A percentile compares a stretch with the other conserved stretches of the same genome.
These are phyloP conservation scores for Pouteria glomerata DNA, from an alignment of 148 eudicot species.

Conservation along the genomic window DNA sequence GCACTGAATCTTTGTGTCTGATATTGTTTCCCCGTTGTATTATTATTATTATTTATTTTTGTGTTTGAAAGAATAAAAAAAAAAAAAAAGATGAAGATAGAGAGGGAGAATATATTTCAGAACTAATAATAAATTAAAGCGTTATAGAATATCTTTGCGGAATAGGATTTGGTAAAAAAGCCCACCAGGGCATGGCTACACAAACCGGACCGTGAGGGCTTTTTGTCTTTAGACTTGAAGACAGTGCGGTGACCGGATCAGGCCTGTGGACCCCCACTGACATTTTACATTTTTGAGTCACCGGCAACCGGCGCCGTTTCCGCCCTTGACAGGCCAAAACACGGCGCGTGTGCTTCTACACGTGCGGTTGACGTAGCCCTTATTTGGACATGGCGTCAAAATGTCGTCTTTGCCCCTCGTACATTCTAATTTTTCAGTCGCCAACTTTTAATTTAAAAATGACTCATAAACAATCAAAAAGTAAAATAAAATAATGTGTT, in stretches of 20 bases:
- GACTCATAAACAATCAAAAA: too few species aligned
- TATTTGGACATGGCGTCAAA: too few species aligned
- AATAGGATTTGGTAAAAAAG: constrained; percentile 9
- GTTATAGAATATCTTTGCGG: background rate
- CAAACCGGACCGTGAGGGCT: constrained; percentile 6
- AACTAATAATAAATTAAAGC: background rate
- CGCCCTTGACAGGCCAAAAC: constrained; percentile 9
- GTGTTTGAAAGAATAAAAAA: too few species aligned
- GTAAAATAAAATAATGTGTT: too few species aligned
- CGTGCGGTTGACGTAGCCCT: constrained; percentile 20
- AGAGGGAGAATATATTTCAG: background rate
- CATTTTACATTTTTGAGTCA: background rate
- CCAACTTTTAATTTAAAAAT: too few species aligned
- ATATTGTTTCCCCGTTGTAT: too few species aligned
- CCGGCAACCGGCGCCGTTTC: constrained; percentile 18
- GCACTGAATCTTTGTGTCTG: too few species aligned
- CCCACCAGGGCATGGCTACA: constrained; percentile 1
- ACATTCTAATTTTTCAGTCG: too few species aligned
- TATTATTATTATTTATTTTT: too few species aligned
- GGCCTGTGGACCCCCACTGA: constrained; percentile 13
- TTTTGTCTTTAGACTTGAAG: constrained; percentile 20
- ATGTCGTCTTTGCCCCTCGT: too few species aligned
- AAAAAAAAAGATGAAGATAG: too few species aligned
- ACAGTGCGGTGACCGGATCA: constrained; percentile 16
- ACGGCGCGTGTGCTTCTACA: constrained; percentile 13